phyloP scores from a whole-genome alignment of 2,329 filamentous ascomycete genomes.

The Daldinia sp. region DNA sequence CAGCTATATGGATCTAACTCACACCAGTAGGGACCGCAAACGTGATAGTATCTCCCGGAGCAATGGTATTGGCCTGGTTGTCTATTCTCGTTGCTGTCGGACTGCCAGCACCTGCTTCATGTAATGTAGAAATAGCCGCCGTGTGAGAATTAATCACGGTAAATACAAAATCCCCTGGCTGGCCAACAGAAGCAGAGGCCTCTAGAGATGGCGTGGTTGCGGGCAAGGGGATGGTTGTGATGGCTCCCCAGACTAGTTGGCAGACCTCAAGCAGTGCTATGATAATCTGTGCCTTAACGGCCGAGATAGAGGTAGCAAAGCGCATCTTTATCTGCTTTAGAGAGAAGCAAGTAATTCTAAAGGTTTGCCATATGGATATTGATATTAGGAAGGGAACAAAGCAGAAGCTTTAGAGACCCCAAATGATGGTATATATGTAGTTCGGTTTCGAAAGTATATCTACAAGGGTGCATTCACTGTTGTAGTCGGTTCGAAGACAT shows the following conservation, averaged over 20 bases:
- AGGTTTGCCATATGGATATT: not conserved
- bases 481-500: not conserved
- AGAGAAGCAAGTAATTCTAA: not conserved
- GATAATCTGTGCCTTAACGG: not conserved
- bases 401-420: not conserved
- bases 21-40: constrained; percentile 36
- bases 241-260: not conserved
- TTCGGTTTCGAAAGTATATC: not conserved
- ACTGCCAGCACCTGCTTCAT: constrained; percentile 13
- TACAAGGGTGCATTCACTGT: not conserved
- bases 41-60: constrained; percentile 8
- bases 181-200: not conserved
- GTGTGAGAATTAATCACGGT: constrained; percentile 40
- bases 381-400: not conserved
- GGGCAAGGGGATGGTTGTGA: not conserved
- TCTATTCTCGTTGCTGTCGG: constrained; percentile 19
- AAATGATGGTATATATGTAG: not conserved
- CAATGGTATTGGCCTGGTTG: constrained; percentile 11
- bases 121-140: constrained; percentile 28
- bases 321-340: constrained; percentile 4
- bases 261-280: not conserved
- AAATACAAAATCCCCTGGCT: constrained; percentile 28
- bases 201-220: not conserved
- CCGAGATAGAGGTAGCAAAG: not conserved
- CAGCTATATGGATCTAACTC: constrained; percentile 8